These are phyloP conservation scores for Irpex rosettiformis DNA, from an alignment of 1,284 basidiomycete genomes.

Conservation along the genomic window DNA sequence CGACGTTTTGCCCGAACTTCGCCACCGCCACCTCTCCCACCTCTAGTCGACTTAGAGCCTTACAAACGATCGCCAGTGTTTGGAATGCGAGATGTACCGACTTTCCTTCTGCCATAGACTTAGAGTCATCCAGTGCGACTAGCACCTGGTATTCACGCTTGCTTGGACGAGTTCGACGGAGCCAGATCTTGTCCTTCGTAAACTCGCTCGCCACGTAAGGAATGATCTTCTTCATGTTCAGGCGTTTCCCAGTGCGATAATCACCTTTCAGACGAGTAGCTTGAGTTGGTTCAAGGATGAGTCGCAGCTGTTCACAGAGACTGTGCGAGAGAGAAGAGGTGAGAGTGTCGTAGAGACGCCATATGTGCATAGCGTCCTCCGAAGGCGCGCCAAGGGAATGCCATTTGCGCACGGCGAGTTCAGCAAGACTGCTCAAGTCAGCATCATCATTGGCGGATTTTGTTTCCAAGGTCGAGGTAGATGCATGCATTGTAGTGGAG, in stretches of 20 bases:
- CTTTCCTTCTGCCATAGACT: conserved; percentile 94
- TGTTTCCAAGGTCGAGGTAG: neutral
- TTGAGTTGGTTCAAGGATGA: conserved; percentile 93
- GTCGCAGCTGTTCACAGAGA: conserved; percentile 94
- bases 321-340: conserved; percentile 91
- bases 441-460: conserved; percentile 16
- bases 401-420: conserved; percentile 65
- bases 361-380: conserved; percentile 70
- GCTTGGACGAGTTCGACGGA: conserved; percentile 90
- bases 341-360: conserved; percentile 87
- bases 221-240: conserved; percentile 99
- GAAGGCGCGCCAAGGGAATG: conserved; percentile 56
- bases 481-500: conserved; percentile 8
- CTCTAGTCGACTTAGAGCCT: conserved; percentile 89
- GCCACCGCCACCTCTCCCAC: conserved; percentile 93
- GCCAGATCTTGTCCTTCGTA: conserved; percentile 99
- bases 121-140: conserved; percentile 93
- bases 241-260: conserved; percentile 95
- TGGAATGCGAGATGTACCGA: conserved; percentile 94
- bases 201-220: conserved; percentile 98
- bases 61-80: conserved; percentile 89
- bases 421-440: conserved; percentile 40
- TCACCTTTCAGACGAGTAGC: conserved; percentile 96
- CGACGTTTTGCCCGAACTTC: conserved; percentile 86
- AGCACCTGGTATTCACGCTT: conserved; percentile 96